Evolutionary conservation across 768 basidiomycete genomes (phyloP).

Genomic region (Boletus rubescentipes): DNA sequence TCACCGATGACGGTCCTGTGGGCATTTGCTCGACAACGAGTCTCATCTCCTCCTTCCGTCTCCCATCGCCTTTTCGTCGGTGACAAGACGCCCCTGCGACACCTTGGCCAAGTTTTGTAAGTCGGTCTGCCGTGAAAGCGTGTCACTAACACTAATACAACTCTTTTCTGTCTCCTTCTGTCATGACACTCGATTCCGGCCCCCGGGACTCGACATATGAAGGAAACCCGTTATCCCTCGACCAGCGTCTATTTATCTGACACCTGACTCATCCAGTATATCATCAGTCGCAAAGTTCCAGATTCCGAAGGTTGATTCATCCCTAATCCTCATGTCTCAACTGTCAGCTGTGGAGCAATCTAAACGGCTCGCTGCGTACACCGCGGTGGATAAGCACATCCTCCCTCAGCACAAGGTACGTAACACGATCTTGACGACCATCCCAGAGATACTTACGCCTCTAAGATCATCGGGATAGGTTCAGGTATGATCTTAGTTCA

Average conservation of each 20-base stretch:
- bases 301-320: background rate
- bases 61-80: constrained; percentile 5
- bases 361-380: constrained; percentile 89
- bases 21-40: background rate
- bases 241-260: constrained; percentile 8
- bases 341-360: constrained; percentile 62
- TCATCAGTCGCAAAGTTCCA: background rate
- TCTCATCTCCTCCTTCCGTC: background rate
- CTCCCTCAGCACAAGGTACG: constrained; percentile 75
- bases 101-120: constrained; percentile 17
- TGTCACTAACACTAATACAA: background rate
- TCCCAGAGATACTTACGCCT: background rate
- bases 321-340: constrained; percentile 30
- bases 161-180: background rate
- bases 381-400: constrained; percentile 91
- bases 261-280: constrained; percentile 3
- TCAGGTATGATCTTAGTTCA: constrained; percentile 50
- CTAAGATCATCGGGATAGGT: constrained; percentile 82
- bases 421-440: background rate
- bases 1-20: constrained; percentile 7
- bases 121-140: background rate
- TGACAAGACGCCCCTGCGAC: constrained; percentile 12
- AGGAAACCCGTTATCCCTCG: constrained; percentile 13
- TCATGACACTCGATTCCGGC: too few relatives aligned
- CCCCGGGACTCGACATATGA: background rate